These are phyloP conservation scores for Cadophora luteo-olivacea DNA, from an alignment of 2,329 filamentous ascomycete species.

Conservation along the genomic window DNA sequence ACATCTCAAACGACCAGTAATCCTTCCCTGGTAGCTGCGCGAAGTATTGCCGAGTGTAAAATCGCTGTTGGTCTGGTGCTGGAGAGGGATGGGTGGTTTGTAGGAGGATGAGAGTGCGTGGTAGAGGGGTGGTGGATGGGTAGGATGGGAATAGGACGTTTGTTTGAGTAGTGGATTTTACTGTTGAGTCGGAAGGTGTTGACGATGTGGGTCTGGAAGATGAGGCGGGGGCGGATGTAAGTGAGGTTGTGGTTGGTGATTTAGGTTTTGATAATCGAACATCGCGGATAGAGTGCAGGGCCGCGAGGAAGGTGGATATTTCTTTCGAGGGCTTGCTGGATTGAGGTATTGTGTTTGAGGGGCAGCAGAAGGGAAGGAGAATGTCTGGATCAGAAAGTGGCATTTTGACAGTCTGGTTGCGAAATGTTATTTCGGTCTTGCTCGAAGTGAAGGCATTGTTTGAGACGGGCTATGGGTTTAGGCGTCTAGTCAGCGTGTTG, in stretches of 20 bases:
- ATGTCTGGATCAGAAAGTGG: not conserved
- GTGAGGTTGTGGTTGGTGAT: not conserved
- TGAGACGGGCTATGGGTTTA: too few species aligned
- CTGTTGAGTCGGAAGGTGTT: not conserved
- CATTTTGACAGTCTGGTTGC: not conserved
- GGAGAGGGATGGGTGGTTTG: not conserved
- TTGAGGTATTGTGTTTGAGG: not conserved
- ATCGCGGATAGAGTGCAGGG: not conserved
- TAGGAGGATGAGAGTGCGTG: not conserved
- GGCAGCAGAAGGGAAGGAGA: not conserved
- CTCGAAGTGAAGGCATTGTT: not conserved
- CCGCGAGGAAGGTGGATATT: not conserved
- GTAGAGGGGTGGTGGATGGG: not conserved
- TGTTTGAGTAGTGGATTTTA: not conserved
- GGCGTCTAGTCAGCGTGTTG: too few species aligned
- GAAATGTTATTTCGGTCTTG: not conserved
- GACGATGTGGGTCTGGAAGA: not conserved
- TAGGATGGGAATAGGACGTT: not conserved
- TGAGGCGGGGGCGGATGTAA: not conserved
- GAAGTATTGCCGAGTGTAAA: not conserved
- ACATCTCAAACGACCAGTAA: not conserved
- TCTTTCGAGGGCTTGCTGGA: not conserved
- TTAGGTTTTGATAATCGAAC: not conserved
- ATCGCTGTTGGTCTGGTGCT: not conserved
- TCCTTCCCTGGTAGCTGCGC: not conserved